A percentile compares a stretch with the other conserved stretches of the same genome.
phyloP scores from a whole-genome alignment of 2,329 filamentous ascomycete species.

The Clarireedia homoeocarpa region DNA sequence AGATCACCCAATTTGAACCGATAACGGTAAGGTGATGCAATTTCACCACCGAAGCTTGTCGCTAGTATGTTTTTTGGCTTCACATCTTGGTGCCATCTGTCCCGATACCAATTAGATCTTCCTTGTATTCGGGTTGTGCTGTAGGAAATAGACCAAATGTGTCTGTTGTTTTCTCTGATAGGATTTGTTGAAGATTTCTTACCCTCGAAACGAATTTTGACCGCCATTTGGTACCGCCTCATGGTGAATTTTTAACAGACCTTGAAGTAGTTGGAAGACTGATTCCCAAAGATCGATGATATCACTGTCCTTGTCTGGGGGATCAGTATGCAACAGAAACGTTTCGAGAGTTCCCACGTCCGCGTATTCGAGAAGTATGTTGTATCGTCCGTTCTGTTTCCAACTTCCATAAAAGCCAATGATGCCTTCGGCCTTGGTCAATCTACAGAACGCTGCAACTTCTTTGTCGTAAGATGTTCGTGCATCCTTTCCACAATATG shows the following conservation, averaged over 20 bases:
- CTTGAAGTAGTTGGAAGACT: constrained; percentile 27
- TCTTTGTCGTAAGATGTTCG: constrained; percentile 22
- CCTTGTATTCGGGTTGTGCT: not conserved
- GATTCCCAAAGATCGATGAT: constrained; percentile 29
- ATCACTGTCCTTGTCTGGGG: constrained; percentile 22
- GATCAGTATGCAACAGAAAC: constrained; percentile 23
- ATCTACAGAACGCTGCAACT: constrained; percentile 21
- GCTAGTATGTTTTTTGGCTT: constrained; percentile 30
- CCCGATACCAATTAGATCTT: constrained; percentile 6
- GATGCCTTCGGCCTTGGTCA: constrained; percentile 18
- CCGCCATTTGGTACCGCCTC: not conserved
- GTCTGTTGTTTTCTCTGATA: not conserved
- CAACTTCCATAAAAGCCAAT: constrained; percentile 25
- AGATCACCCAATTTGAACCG: constrained; percentile 29
- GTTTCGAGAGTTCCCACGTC: constrained; percentile 29
- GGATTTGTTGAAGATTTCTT: not conserved
- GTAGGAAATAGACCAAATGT: not conserved
- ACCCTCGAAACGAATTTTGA: not conserved
- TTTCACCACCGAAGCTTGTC: constrained; percentile 15
- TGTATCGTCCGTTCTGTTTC: constrained; percentile 22
- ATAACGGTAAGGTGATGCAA: constrained; percentile 16
- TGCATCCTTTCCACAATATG: constrained; percentile 18
- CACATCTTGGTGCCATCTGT: constrained; percentile 29
- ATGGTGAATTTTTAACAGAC: constrained; percentile 20
- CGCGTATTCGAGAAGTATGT: constrained; percentile 32